Base-by-base conservation (phyloP, 1,284 basidiomycete genomes). In the Boletus hoseneyae region DNA sequence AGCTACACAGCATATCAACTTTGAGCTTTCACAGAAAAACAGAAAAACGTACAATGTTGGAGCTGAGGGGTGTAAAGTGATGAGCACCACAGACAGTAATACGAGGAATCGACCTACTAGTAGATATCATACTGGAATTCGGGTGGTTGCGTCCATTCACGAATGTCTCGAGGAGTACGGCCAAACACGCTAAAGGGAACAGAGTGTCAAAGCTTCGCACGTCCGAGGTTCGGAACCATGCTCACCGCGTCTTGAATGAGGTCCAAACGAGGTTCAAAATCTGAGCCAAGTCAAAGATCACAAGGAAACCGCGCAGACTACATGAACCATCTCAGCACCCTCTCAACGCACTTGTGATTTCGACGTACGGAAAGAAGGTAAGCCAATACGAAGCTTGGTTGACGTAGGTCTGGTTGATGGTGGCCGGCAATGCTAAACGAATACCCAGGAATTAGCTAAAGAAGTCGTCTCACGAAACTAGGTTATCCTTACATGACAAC, bases 131-230 rank as follows among this genome's bases (percentile, higher is more conserved):
- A 98, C 61, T 95, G 86, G 65, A 98, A 98, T 35, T 87, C 84
- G 5, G 91, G 91, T 15, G 96, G 96, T 66, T 95, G 90, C 6
- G 96, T 97, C 86, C 91, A 95, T 61, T 97, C 94, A 47, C 93
- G 81, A 51, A 98, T 93, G 63, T 97, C 94, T 58, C 97, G 83
- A 40, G 95, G 96, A 0, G 97, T 99, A 50, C 95, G 86, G n/a
- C 94, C 93, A 63, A 97, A 90, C 42, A 93, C 70, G 50, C 88
- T 90, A 12, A 48, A 45, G 27, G 18, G 29, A n/a, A 41, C 2
- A 30, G 21, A 48, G 29, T 32, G 30, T 48, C 27, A 48, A 23
- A 46, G 21, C 7, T 36, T 30, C 13, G 18, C 6, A 36, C 13
- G 25, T 16, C 32, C 2, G 18, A 30, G n/a, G 8, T 19, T 3